phyloP scores from a whole-genome alignment of 768 basidiomycete species.

The Strobilomyces echinocephalus region DNA sequence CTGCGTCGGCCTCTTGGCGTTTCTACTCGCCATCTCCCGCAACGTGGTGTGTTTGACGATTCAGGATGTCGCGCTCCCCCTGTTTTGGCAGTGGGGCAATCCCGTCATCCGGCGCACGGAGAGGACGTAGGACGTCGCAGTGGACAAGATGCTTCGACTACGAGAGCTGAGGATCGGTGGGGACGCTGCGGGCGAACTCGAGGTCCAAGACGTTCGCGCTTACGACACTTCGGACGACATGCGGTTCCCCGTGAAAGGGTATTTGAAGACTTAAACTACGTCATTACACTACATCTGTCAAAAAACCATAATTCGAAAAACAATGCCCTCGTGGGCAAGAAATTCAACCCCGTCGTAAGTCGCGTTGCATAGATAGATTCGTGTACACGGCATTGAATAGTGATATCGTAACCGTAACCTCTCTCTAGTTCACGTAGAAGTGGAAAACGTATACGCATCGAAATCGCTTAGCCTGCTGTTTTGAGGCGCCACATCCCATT shows the following conservation, averaged over 20 bases:
- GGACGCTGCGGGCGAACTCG: constrained; percentile 21
- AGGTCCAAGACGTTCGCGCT: constrained; percentile 16
- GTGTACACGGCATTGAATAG: background rate
- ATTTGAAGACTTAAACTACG: background rate
- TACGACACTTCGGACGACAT: background rate
- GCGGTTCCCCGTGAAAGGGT: constrained; percentile 3
- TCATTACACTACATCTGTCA: background rate
- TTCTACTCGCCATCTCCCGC: constrained; percentile 9
- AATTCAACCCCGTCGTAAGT: background rate
- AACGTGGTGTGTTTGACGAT: constrained; percentile 13
- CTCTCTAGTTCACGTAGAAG: background rate
- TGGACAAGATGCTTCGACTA: constrained; percentile 19
- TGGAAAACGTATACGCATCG: background rate
- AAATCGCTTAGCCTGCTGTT: constrained; percentile 35
- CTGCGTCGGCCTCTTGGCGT: constrained; percentile 14
- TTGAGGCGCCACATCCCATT: constrained; percentile 67
- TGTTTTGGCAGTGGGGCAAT: constrained; percentile 12
- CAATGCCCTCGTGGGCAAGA: background rate
- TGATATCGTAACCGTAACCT: background rate
- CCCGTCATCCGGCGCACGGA: constrained; percentile 17
- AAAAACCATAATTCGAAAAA: background rate
- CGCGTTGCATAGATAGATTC: background rate
- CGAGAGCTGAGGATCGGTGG: constrained; percentile 17
- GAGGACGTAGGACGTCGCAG: constrained; percentile 15
- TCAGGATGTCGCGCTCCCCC: constrained; percentile 19